Evolutionary conservation across 2,329 filamentous ascomycete species (phyloP).

Genomic region (Exophiala mesophila): DNA sequence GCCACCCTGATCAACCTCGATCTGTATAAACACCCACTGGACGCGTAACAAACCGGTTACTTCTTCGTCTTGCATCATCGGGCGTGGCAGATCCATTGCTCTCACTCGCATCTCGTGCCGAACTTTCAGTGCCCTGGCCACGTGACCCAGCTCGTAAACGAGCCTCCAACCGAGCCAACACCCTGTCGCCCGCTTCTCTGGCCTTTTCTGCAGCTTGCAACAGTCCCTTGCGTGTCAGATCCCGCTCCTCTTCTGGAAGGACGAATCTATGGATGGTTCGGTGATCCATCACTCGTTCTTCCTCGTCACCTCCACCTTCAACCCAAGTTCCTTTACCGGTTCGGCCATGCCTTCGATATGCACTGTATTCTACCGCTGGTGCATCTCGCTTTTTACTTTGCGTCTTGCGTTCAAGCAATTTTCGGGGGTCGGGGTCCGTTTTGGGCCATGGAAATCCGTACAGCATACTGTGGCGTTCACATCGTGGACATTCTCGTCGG

Average conservation of each 20-base stretch:
- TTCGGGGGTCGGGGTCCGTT: constrained; percentile 64
- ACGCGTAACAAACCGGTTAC: constrained; percentile 22
- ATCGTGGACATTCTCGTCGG: constrained; percentile 78
- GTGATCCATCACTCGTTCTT: constrained; percentile 74
- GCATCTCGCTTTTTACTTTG: constrained; percentile 17
- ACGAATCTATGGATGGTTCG: constrained; percentile 83
- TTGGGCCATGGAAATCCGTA: constrained; percentile 97
- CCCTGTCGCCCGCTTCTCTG: constrained; percentile 21
- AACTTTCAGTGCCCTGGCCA: constrained; percentile 15
- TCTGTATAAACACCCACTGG: constrained; percentile 22
- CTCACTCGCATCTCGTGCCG: constrained; percentile 13
- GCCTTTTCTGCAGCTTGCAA: constrained; percentile 24
- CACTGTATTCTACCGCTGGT: constrained; percentile 17
- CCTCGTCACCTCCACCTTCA: constrained; percentile 53
- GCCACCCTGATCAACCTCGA: no score
- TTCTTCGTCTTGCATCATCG: constrained; percentile 18
- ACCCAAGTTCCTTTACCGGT: constrained; percentile 27
- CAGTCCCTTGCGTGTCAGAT: constrained; percentile 28
- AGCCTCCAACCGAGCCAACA: constrained; percentile 14
- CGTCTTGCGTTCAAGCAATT: constrained; percentile 21
- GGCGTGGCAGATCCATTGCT: constrained; percentile 18
- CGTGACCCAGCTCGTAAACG: constrained; percentile 17
- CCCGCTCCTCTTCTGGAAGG: constrained; percentile 61
- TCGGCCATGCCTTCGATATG: constrained; percentile 24
- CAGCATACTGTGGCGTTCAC: constrained; percentile 90